Evolutionary conservation across 306 rosid species (phyloP).

Genomic region (Cyclanthera cordifolia): DNA sequence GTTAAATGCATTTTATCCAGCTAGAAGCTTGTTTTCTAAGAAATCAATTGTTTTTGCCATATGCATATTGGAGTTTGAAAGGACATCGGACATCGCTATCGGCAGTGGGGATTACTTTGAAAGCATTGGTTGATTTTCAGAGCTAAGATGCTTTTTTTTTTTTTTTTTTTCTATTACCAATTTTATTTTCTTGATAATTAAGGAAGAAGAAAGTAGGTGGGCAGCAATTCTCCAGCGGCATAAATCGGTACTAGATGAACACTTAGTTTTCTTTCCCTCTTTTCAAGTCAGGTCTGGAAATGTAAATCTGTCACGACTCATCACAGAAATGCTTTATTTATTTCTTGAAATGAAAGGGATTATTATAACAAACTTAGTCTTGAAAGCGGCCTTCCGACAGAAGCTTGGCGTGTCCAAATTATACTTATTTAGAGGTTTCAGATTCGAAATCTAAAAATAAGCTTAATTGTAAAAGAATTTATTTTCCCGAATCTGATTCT

Average conservation of each 20-base stretch:
- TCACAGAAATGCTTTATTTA: background rate
- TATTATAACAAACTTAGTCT: background rate
- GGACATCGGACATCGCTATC: background rate
- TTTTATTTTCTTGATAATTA: background rate
- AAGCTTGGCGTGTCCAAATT: too few relatives aligned
- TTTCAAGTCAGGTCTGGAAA: constrained; percentile 6
- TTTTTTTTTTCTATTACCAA: background rate
- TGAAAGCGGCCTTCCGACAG: too few relatives aligned
- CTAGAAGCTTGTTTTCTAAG: constrained; percentile 6
- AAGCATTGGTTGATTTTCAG: background rate
- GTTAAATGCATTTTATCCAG: background rate
- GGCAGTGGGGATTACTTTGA: background rate
- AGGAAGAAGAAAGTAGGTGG: constrained; percentile 10
- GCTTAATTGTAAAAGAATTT: too few relatives aligned
- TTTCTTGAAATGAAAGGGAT: constrained; percentile 5
- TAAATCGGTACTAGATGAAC: background rate
- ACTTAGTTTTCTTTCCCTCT: background rate
- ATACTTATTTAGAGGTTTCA: too few relatives aligned
- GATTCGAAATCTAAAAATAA: too few relatives aligned
- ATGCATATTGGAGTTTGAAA: constrained; percentile 1
- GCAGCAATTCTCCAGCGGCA: background rate
- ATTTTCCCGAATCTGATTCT: too few relatives aligned
- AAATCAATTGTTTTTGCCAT: constrained; percentile 2
- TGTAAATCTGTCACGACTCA: background rate
- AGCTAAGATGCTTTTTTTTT: background rate